Conservation (phyloP, 257 asterid genomes). For the Lycium barbarum region DNA sequence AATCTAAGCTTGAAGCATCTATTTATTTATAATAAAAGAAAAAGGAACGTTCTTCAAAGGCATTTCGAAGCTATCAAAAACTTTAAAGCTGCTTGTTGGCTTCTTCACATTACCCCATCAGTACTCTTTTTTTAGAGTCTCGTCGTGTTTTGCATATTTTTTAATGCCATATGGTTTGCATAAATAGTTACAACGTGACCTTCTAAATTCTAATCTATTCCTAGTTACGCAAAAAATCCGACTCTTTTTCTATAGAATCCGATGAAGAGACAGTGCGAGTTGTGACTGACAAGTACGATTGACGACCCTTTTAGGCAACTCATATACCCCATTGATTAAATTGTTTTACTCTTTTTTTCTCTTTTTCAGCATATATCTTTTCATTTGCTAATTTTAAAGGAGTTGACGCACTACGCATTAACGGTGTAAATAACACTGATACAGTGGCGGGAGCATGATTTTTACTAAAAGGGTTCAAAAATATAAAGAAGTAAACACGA, state of each 20-base stretch:
- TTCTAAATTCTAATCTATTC: background rate
- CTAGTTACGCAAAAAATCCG: background rate
- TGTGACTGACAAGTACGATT: background rate
- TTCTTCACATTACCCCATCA: slow-evolving; percentile 41
- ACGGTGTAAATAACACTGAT: too few species aligned
- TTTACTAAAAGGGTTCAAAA: too few species aligned
- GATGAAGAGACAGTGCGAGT: background rate
- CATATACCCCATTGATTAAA: background rate
- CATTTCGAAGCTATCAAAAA: slow-evolving; percentile 44
- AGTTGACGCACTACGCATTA: too few species aligned
- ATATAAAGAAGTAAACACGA: too few species aligned
- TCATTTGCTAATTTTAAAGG: too few species aligned
- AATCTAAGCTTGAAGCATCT: slow-evolving; percentile 32
- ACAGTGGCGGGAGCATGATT: too few species aligned
- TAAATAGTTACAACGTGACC: background rate
- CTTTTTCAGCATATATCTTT: background rate
- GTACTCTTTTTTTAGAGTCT: slow-evolving; percentile 32
- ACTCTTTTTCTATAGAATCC: slow-evolving; percentile 15
- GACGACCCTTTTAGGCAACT: slow-evolving; percentile 9
- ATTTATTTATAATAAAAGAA: background rate
- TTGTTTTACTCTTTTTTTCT: background rate
- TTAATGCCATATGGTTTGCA: background rate
- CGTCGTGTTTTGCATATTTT: slow-evolving; percentile 26
- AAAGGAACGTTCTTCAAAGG: slow-evolving; percentile 43
- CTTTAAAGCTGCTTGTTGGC: slow-evolving; percentile 44